phyloP scores from a whole-genome alignment of 371 early-diverging fungal genomes.

The Mucor circinelloides region DNA sequence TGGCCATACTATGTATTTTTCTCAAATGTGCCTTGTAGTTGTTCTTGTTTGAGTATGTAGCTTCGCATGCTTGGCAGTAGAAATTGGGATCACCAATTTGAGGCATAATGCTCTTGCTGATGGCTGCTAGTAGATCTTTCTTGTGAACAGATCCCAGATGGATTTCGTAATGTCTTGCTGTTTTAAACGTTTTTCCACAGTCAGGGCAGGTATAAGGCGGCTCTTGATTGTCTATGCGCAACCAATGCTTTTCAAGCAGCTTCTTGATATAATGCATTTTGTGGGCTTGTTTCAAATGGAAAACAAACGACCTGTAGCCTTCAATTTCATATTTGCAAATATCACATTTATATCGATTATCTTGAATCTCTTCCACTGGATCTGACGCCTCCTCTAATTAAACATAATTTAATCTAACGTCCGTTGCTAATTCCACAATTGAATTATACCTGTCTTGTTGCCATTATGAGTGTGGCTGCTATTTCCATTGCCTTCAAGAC shows the following conservation, averaged over 20 bases:
- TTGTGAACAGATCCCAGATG: background rate
- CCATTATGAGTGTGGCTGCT: background rate
- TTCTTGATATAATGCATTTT: background rate
- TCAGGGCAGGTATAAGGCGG: background rate
- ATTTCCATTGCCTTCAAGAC: background rate
- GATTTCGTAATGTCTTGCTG: background rate
- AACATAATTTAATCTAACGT: background rate
- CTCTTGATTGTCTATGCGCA: background rate
- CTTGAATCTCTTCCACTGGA: background rate
- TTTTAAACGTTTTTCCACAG: background rate
- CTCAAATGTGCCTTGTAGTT: background rate
- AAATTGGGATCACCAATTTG: background rate
- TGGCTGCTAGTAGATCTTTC: background rate
- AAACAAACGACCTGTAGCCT: background rate
- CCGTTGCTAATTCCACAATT: background rate
- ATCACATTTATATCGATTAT: background rate
- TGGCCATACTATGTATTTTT: background rate
- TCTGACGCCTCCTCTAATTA: too few relatives aligned
- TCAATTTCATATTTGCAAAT: background rate
- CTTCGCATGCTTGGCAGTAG: background rate
- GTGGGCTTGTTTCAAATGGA: background rate
- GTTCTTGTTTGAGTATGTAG: background rate
- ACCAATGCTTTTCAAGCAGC: background rate
- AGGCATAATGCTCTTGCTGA: background rate
- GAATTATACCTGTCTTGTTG: background rate